Base-by-base conservation (phyloP, 345 rosid species). In the Pelargonium nanum region DNA sequence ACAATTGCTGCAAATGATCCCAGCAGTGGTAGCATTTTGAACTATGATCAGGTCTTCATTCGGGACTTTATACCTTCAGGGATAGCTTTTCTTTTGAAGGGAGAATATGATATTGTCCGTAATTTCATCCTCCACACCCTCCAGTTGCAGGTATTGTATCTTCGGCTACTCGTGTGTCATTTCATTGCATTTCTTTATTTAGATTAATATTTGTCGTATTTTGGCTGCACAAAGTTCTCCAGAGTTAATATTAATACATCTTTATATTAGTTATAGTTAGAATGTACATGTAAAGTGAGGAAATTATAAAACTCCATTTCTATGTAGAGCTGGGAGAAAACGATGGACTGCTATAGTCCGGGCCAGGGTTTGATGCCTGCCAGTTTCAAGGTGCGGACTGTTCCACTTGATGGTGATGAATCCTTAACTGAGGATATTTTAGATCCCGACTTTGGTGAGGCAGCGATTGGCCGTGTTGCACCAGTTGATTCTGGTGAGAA, bases 321-420 rank as follows among this genome's bases (percentile, higher is more conserved):
- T 64, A 45, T 55, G 26, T 70, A 92, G 98, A 89, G 96, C 72
- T 92, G 98, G 98, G 95, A 89, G 88, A 92, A 92, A 74, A 92
- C 98, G 32, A 83, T 92, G 86, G 98, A 92, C 63, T 89, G 96
- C 60, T 79, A 92, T 68, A 92, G 96, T 63, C 98, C 98, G 51
- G 95, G 98, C 62, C 96, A 89, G 69, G 98, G 98, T 53, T 62
- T 89, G 73, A 92, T 92, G 98, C 98, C 98, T 55, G 89, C 93
- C 51, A 89, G 95, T 74, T 92, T 92, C 74, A 92, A 92, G 79
- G 95, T 92, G 71, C 84, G 87, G 32, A 85, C 79, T 23, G 80
- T 85, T 70, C 93, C 85, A n/a, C 83, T 83, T 50, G 96, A 88
- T 32, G 92, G 95, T 6, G 93, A 89, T 77, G 83, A 85, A 70